A percentile compares a stretch with the other conserved stretches of the same genome.
phyloP scores from a whole-genome alignment of 2,329 filamentous ascomycete species.

The Aspergillus quadrilineatus region DNA sequence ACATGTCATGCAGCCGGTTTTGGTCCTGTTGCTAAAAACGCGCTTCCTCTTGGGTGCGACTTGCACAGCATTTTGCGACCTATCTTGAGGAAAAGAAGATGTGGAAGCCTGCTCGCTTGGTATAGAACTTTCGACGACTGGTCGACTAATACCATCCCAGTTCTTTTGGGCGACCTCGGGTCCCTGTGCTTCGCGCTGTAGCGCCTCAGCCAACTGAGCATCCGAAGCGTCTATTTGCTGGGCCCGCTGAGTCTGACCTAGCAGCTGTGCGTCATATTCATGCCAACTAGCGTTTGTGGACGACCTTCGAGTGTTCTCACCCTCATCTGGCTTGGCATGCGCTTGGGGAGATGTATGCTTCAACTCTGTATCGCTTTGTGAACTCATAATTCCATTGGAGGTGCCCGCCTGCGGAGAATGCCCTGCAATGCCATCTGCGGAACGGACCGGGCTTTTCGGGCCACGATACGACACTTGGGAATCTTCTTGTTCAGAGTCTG shows the following conservation, averaged over 20 bases:
- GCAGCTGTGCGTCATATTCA: conserved; percentile 42
- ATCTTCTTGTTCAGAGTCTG: conserved; percentile 54
- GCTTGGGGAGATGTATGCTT: conserved; percentile 23
- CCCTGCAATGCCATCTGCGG: conserved; percentile 35
- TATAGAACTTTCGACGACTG: conserved; percentile 36
- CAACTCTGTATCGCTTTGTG: conserved; percentile 22
- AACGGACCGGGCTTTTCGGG: conserved; percentile 41
- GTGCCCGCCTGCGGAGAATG: conserved; percentile 21
- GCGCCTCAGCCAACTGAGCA: conserved; percentile 52
- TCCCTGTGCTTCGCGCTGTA: conserved; percentile 51
- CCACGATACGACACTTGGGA: conserved; percentile 34
- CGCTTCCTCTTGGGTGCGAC: conserved; percentile 49
- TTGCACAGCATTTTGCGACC: conserved; percentile 37
- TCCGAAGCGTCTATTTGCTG: conserved; percentile 49
- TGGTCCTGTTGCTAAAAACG: conserved; percentile 87
- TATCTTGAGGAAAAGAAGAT: conserved; percentile 34
- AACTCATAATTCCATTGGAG: conserved; percentile 21
- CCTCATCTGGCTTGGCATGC: conserved; percentile 29
- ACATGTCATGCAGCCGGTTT: conserved; percentile 93
- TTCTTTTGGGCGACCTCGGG: conserved; percentile 36
- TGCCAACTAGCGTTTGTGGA: conserved; percentile 36
- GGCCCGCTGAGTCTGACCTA: conserved; percentile 49
- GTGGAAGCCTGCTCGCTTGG: conserved; percentile 37
- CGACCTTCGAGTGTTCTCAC: conserved; percentile 28
- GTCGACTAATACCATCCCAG: conserved; percentile 35